A percentile compares a stretch with the other conserved stretches of the same genome.
These are phyloP conservation scores for Dioscorea cayenensis DNA, from an alignment of 116 monocot genomes.

Conservation along the genomic window DNA sequence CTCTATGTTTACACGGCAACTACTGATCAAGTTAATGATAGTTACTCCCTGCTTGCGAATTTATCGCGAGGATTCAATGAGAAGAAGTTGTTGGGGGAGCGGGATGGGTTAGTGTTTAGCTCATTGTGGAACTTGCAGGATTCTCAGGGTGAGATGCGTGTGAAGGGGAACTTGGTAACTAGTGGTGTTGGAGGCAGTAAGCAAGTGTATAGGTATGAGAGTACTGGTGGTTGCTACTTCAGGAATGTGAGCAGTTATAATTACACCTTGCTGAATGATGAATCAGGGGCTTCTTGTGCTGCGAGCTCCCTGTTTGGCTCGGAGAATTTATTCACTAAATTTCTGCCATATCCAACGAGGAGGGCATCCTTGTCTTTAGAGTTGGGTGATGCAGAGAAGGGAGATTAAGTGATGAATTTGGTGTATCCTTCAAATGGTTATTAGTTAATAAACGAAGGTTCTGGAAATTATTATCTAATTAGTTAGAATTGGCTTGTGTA, in stretches of 20 bases:
- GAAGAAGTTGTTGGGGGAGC: constrained; percentile 17
- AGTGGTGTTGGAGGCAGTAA: constrained; percentile 26
- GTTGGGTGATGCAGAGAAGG: not conserved
- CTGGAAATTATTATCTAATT: not conserved
- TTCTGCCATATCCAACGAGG: constrained; percentile 6
- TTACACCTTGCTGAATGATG: constrained; percentile 30
- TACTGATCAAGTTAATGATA: not conserved
- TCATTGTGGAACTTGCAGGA: constrained; percentile 22
- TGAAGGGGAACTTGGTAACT: constrained; percentile 29
- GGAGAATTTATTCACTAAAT: not conserved
- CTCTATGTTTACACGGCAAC: constrained; percentile 18
- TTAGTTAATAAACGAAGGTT: not conserved
- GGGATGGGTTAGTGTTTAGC: constrained; percentile 12
- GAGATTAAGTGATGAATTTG: not conserved
- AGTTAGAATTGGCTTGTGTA: no score
- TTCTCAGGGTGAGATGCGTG: constrained; percentile 22
- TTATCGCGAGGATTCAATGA: constrained; percentile 32
- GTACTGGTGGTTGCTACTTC: constrained; percentile 36
- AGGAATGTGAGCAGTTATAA: constrained; percentile 41
- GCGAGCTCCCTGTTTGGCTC: not conserved
- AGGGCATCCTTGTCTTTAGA: constrained; percentile 11
- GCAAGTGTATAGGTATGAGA: constrained; percentile 29
- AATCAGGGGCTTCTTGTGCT: constrained; percentile 10
- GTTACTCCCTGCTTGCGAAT: constrained; percentile 17
- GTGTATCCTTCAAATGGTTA: not conserved